Evolutionary conservation across 805 yeast genomes (phyloP).

Genomic region (Nakazawaea peltata): DNA sequence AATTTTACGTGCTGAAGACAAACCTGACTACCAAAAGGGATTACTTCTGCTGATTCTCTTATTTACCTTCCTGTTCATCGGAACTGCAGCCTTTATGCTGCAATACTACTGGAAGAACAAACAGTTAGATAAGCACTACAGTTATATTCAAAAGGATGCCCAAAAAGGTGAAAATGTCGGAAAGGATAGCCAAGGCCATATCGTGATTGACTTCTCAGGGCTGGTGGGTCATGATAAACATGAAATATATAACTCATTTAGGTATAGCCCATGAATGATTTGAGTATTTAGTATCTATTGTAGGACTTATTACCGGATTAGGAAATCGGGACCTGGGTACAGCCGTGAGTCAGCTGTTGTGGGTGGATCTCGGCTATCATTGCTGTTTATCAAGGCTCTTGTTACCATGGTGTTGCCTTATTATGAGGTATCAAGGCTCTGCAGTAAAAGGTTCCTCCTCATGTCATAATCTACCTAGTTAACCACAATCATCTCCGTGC

Average conservation of each 20-base stretch:
- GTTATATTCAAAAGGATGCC: neutral
- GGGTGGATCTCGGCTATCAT: too few relatives aligned
- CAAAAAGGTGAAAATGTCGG: neutral
- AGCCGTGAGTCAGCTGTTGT: too few relatives aligned
- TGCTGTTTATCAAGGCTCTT: too few relatives aligned
- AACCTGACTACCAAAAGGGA: constrained; percentile 12
- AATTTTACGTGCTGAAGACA: constrained; percentile 13
- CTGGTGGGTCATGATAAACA: neutral
- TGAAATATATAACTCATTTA: constrained; percentile 5
- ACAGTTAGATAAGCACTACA: constrained; percentile 5
- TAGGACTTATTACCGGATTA: too few relatives aligned
- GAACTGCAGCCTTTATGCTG: constrained; percentile 1
- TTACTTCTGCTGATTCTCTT: constrained; percentile 10
- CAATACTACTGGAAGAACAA: constrained; percentile 7
- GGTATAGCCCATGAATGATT: constrained; percentile 7
- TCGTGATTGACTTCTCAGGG: constrained; percentile 5
- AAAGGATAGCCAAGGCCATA: constrained; percentile 1
- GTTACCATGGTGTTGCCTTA: too few relatives aligned
- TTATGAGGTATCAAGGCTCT: too few relatives aligned
- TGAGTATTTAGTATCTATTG: too few relatives aligned
- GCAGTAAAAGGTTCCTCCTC: too few relatives aligned
- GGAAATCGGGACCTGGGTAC: too few relatives aligned
- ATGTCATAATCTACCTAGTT: too few relatives aligned
- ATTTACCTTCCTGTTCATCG: neutral
- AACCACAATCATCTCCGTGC: too few relatives aligned